Base-by-base conservation (phyloP, 2,329 filamentous ascomycete species). In the Sodiomyces alkalinus region DNA sequence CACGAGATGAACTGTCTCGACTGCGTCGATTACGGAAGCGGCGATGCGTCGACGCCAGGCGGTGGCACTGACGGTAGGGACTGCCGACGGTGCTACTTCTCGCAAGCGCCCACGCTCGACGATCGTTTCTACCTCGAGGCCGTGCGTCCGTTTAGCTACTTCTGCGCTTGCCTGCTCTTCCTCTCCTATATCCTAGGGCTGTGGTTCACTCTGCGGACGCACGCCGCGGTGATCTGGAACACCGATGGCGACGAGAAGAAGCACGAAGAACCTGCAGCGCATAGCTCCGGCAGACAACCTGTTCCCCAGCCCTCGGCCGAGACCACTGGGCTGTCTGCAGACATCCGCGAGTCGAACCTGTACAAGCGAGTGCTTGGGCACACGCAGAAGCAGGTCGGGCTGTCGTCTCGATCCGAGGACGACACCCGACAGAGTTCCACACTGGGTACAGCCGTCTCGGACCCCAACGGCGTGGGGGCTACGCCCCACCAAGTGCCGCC, bases 161-260 rank as follows among this genome's bases (percentile, higher is more conserved):
- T 92, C 45, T 79, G 83, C 4, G 83, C 90, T 1, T 56, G 76
- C 4, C 66, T 92, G 45, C 62, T 98, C 10, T 96, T 98, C 55
- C 59, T 93, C 17, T 92, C 86, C 1, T 98, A 98, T 48, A 63
- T 90, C 19, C 90, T 96, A 34, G 90, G 90, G 15, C 62, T 98
- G 10, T 82, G 90, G 65, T 98, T 98, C 53, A 98, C 90, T 1
- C 67, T 98, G 13, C 71, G 90, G 38, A 98, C 90, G 0, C 90
- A 98, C 48, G 90, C 90, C 4, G 86, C 92, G 4, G 80, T 94
- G 25, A 98, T 98, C 39, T 98, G 90, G 90, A 90, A 85, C 43
- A 78, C 69, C 7, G 86, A 94, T 36, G 49, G 65, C 3, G 80
- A 86, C 21, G 80, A 86, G 53, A 86, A 83, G 55, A 76, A 72